Evolutionary conservation across 139 green algal species (phyloP), one percentile per base, ranked within the genome.

Genomic region (Chlorella sp.): DNA sequence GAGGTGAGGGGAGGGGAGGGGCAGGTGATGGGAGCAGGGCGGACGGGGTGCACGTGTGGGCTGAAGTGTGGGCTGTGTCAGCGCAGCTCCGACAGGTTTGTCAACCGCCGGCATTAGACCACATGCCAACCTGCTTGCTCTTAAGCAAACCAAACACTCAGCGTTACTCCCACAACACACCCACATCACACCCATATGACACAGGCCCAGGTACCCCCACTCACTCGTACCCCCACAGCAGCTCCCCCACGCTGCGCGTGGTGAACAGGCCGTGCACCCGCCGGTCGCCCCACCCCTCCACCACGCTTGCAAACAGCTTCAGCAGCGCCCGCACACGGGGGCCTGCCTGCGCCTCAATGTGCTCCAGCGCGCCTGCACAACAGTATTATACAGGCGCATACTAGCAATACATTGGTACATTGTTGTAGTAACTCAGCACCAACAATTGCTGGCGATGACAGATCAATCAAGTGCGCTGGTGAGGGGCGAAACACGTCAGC

Each of bases 141-240:
- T n/a, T n/a, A n/a, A n/a, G n/a, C n/a, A n/a, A n/a, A n/a, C n/a
- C n/a, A n/a, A n/a, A n/a, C n/a, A n/a, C n/a, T n/a, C n/a, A n/a
- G n/a, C n/a, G n/a, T n/a, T n/a, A n/a, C n/a, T n/a, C n/a, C n/a
- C n/a, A n/a, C n/a, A n/a, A n/a, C n/a, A n/a, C n/a, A n/a, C n/a
- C n/a, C n/a, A n/a, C n/a, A n/a, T n/a, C n/a, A n/a, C n/a, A n/a
- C n/a, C n/a, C n/a, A n/a, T n/a, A n/a, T n/a, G n/a, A n/a, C 57
- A 22, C n/a, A 30, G 57, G 78, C 78, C 5, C 81, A 57, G 18
- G 32, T 5, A 26, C n/a, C 30, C 18, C n/a, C 57, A 42, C 85
- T 82, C 71, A 89, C 85, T 94, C 77, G 42, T 95, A 95, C 53
- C 92, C 92, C 87, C 88, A 95, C 37, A 95, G 89, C 57, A 95